Base-by-base conservation (phyloP, 2,329 filamentous ascomycete genomes). In the Cladosporium colombiae region DNA sequence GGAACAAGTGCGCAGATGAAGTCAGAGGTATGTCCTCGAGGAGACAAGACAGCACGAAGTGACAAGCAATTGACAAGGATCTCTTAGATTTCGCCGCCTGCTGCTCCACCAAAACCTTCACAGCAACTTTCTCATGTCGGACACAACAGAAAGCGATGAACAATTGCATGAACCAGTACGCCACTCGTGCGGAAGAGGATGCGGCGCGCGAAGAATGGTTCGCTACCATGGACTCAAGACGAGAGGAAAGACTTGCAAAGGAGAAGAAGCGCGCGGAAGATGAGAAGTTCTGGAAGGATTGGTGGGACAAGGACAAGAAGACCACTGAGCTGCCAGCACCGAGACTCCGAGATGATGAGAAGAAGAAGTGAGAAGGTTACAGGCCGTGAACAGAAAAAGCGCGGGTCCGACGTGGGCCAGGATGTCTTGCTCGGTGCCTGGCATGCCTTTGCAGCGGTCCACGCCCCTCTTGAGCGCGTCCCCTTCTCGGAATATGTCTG, bases 181-280 rank as follows among this genome's bases (percentile, higher is more conserved):
- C 94, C 64, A 96, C 91, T 69, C 91, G 89, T 69, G 88, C 86
- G 64, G 92, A 96, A 77, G 86, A 96, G 78, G 95, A 99, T 80
- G 88, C 88, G 27, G 95, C 95, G 69, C 84, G 95, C 62, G 91
- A 93, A 78, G 93, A 98, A 77, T 99, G 95, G 95, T 98, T 98
- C 78, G 87, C 88, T 61, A 84, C 86, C 69, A 85, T 91, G 61
- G 83, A 91, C 72, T 87, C 92, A 80, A 84, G 93, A 65, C 85
- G 88, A 72, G 81, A 81, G 65, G 87, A 90, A 78, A 81, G 88
- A 44, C 89, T 92, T 78, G 83, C 84, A 68, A 80, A 81, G 68
- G 81, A 81, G 69, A 70, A 74, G 67, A 77, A 78, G 72, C 78
- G 80, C 68, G 70, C 73, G 67, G 73, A 79, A 70, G 75, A 79